Percentiles rank a stretch among this genome's conserved stretches.
phyloP scores from a whole-genome alignment of 495 filamentous ascomycete species.

The Symbiotaphrina buchneri region DNA sequence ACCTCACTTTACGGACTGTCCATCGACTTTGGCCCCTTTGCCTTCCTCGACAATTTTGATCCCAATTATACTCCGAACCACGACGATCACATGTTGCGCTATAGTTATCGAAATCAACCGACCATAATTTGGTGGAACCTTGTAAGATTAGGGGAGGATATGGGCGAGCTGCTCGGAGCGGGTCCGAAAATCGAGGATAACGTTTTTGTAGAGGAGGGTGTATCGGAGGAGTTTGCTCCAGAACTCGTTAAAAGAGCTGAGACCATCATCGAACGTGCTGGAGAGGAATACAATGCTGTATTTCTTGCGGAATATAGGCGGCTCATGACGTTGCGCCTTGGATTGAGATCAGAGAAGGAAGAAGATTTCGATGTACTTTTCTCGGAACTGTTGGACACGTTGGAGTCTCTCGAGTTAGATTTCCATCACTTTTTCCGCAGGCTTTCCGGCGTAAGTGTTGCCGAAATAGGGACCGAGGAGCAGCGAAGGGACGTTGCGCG shows the following conservation, averaged over 20 bases:
- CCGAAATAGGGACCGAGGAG: slow-evolving; percentile 34
- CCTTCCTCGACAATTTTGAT: slow-evolving; percentile 91
- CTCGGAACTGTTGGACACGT: slow-evolving; percentile 55
- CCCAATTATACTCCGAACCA: slow-evolving; percentile 91
- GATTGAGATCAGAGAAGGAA: slow-evolving; percentile 38
- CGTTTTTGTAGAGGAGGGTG: slow-evolving; percentile 45
- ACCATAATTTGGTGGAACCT: slow-evolving; percentile 98
- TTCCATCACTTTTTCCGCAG: slow-evolving; percentile 83
- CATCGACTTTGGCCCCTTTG: slow-evolving; percentile 90
- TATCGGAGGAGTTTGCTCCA: slow-evolving; percentile 38
- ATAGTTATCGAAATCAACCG: slow-evolving; percentile 83
- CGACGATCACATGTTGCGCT: slow-evolving; percentile 71
- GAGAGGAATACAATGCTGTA: slow-evolving; percentile 68
- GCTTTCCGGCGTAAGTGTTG: slow-evolving; percentile 32
- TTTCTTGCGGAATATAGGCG: slow-evolving; percentile 74
- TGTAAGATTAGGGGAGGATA: slow-evolving; percentile 70
- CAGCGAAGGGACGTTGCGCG: slow-evolving; percentile 30
- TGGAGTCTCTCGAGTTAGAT: slow-evolving; percentile 63
- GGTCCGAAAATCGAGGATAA: slow-evolving; percentile 42
- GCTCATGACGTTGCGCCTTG: slow-evolving; percentile 56
- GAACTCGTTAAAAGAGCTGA: slow-evolving; percentile 62
- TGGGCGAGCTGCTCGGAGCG: slow-evolving; percentile 71
- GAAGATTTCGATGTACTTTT: slow-evolving; percentile 59
- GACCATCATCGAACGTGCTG: slow-evolving; percentile 47
- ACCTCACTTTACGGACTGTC: slow-evolving; percentile 75